phyloP scores from a whole-genome alignment of 2,329 filamentous ascomycete species.

The Drechslerella dactyloides region DNA sequence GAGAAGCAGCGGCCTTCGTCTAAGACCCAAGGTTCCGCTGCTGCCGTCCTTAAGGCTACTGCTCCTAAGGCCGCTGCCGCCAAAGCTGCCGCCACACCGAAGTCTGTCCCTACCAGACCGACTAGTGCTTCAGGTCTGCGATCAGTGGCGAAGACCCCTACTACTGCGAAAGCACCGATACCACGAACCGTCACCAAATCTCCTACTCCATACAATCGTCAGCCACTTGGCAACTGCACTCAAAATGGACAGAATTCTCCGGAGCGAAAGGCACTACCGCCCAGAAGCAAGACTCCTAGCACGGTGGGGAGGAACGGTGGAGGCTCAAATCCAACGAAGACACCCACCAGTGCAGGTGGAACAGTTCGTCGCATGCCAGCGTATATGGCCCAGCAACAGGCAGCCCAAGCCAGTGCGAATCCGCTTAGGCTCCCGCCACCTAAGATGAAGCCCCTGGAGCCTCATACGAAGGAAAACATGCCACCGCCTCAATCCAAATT shows the following conservation, averaged over 20 bases:
- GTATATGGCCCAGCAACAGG: conserved; percentile 48
- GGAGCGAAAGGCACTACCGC: conserved; percentile 32
- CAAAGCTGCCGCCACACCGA: conserved; percentile 31
- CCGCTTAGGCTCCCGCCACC: conserved; percentile 29
- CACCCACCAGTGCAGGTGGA: conserved; percentile 42
- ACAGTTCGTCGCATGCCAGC: conserved; percentile 43
- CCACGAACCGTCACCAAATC: conserved; percentile 44
- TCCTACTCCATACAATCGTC: conserved; percentile 42
- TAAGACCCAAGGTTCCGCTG: conserved; percentile 39
- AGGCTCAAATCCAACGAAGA: conserved; percentile 34
- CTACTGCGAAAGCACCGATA: conserved; percentile 15
- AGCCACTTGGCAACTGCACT: conserved; percentile 31
- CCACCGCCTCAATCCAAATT: conserved; percentile 31
- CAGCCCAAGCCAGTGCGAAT: conserved; percentile 19
- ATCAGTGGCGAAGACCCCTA: conserved; percentile 31
- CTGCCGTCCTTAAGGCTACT: conserved; percentile 37
- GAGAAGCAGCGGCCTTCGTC: conserved; percentile 48
- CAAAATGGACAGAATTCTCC: conserved; percentile 42
- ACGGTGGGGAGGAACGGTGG: conserved; percentile 31
- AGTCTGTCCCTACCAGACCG: conserved; percentile 33
- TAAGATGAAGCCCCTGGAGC: conserved; percentile 42
- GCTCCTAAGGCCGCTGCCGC: conserved; percentile 24
- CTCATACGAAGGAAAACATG: conserved; percentile 32
- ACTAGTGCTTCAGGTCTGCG: conserved; percentile 40
- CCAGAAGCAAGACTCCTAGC: conserved; percentile 42